A percentile compares a stretch with the other conserved stretches of the same genome.
phyloP scores from a whole-genome alignment of 2,329 filamentous ascomycete genomes.

The Penicillium sp. region DNA sequence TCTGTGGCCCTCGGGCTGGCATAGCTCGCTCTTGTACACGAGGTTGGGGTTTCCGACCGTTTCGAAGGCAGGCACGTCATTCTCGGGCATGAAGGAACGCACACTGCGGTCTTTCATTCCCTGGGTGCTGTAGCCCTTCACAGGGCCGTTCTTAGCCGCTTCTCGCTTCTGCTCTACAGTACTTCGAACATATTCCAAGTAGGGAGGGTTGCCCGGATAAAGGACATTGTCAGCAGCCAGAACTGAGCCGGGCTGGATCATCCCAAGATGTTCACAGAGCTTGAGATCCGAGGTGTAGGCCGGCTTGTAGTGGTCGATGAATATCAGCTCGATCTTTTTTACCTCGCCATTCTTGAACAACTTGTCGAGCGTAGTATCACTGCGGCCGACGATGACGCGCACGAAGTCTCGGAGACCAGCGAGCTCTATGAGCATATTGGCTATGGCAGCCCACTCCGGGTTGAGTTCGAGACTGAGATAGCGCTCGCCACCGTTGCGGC shows the following conservation, averaged over 20 bases:
- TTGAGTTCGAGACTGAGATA: constrained; percentile 74
- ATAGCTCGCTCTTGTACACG: constrained; percentile 62
- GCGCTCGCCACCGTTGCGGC: constrained; percentile 59
- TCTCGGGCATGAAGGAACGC: constrained; percentile 20
- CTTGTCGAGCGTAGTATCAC: constrained; percentile 62
- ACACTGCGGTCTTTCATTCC: constrained; percentile 17
- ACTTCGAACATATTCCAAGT: constrained; percentile 64
- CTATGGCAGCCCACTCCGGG: constrained; percentile 70
- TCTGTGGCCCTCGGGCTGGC: constrained; percentile 27
- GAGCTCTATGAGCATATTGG: constrained; percentile 66
- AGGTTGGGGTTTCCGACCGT: constrained; percentile 59
- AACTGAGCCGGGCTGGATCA: constrained; percentile 58
- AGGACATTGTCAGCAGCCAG: constrained; percentile 48
- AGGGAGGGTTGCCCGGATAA: constrained; percentile 45
- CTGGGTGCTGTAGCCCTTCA: constrained; percentile 12
- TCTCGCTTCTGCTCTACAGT: constrained; percentile 61
- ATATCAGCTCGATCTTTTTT: constrained; percentile 66
- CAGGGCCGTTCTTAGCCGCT: constrained; percentile 24
- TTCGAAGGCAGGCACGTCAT: constrained; percentile 18
- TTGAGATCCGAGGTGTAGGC: constrained; percentile 73
- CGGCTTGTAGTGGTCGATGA: constrained; percentile 79
- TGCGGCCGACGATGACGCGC: constrained; percentile 67
- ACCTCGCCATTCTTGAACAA: constrained; percentile 57
- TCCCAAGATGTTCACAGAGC: constrained; percentile 67
- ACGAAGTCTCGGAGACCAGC: constrained; percentile 71